A percentile compares a stretch with the other conserved stretches of the same genome.
Evolutionary conservation across 1,139 yeast species (phyloP).

Genomic region (Citeromyces hawaiiensis): DNA sequence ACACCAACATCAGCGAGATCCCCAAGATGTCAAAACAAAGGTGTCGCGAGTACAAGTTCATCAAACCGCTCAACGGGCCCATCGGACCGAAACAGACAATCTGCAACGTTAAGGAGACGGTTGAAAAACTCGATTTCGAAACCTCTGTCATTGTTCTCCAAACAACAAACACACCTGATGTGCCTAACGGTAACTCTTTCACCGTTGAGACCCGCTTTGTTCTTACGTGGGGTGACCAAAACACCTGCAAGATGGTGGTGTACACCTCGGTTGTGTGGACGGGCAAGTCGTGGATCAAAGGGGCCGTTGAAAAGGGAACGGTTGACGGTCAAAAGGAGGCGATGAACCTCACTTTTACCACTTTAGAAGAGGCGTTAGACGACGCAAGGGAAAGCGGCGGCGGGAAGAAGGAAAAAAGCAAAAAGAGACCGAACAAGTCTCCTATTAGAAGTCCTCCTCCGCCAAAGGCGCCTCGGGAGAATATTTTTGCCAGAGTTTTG

Average conservation of each 20-base stretch:
- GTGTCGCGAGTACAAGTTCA: constrained; percentile 54
- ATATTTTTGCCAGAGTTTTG: background rate
- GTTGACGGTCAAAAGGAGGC: constrained; percentile 73
- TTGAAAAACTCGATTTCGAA: constrained; percentile 51
- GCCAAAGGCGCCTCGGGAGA: constrained; percentile 11
- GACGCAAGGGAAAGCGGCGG: constrained; percentile 4
- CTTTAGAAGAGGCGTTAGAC: constrained; percentile 9
- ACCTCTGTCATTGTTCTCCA: constrained; percentile 47
- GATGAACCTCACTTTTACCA: constrained; percentile 8
- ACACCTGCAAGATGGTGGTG: constrained; percentile 48
- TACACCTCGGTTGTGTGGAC: constrained; percentile 75
- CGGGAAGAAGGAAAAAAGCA: constrained; percentile 5
- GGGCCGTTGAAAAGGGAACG: constrained; percentile 85
- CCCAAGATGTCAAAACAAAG: constrained; percentile 28
- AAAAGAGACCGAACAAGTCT: constrained; percentile 9
- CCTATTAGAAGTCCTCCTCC: constrained; percentile 7
- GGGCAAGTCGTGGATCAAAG: constrained; percentile 87
- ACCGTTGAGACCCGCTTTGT: constrained; percentile 55
- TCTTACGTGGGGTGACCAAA: constrained; percentile 67
- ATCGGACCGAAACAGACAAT: constrained; percentile 93
- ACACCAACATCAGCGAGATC: constrained; percentile 51
- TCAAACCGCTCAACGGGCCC: constrained; percentile 69
- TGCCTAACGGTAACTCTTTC: constrained; percentile 84
- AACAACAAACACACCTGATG: constrained; percentile 78
- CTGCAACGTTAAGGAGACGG: constrained; percentile 63